Conservation (phyloP, 345 rosid species). For the Erucastrum elatum region DNA sequence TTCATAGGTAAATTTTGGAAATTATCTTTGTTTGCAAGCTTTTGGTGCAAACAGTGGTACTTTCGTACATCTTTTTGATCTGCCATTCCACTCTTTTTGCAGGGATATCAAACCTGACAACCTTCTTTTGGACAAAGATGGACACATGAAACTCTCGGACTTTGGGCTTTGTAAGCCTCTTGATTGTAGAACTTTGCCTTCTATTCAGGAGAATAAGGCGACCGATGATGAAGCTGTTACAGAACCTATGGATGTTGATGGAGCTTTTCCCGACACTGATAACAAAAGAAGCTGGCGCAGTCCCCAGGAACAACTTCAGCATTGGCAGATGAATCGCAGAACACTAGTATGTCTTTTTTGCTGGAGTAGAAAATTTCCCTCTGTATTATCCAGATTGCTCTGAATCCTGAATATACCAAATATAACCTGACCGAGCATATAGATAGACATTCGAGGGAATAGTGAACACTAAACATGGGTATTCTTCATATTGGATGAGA, state of each 20-base stretch:
- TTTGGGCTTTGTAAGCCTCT: constrained; percentile 98
- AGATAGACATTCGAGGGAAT: constrained; percentile 7
- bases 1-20: constrained; percentile 70
- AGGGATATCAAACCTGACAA: constrained; percentile 98
- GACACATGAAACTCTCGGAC: constrained; percentile 97
- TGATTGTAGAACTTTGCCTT: constrained; percentile 77
- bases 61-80: constrained; percentile 7
- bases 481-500: constrained; percentile 14
- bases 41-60: constrained; percentile 19
- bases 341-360: constrained; percentile 59
- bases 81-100: constrained; percentile 29
- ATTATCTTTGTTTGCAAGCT: constrained; percentile 18
- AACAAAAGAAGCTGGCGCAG: constrained; percentile 82
- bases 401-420: constrained; percentile 2
- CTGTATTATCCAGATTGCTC: not conserved
- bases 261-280: constrained; percentile 70
- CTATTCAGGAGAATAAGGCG: constrained; percentile 74
- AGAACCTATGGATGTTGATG: constrained; percentile 91
- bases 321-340: constrained; percentile 99
- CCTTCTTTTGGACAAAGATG: constrained; percentile 90
- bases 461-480: constrained; percentile 2
- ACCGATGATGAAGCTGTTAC: constrained; percentile 61
- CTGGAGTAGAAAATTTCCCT: not conserved
- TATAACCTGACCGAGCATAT: constrained; percentile 21
- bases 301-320: constrained; percentile 92